A percentile compares a stretch with the other conserved stretches of the same genome.
phyloP scores from a whole-genome alignment of 306 rosid genomes.

The Canavalia ensiformis region DNA sequence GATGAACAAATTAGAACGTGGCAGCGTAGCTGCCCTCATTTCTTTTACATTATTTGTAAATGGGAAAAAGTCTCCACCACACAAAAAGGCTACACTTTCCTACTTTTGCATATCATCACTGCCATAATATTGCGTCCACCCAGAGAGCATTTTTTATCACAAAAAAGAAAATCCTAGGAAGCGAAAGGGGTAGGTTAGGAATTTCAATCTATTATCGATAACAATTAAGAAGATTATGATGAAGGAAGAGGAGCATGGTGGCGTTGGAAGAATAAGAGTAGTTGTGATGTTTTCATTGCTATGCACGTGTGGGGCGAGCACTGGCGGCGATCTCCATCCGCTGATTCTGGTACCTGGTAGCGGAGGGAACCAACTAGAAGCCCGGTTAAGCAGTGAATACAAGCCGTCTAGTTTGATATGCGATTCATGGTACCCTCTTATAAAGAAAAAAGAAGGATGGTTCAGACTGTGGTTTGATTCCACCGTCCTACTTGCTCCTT shows the following conservation, averaged over 20 bases:
- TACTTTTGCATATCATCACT: not conserved
- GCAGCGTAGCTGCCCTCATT: not conserved
- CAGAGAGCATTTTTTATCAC: not conserved
- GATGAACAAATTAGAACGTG: conserved; percentile 19
- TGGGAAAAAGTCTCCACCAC: not conserved
- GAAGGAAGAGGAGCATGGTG: conserved; percentile 42
- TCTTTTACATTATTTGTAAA: not conserved
- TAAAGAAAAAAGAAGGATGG: conserved; percentile 70
- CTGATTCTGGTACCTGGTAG: conserved; percentile 79
- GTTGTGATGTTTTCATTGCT: conserved; percentile 51
- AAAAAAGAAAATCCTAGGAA: not conserved
- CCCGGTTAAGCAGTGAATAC: conserved; percentile 62
- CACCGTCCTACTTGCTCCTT: conserved; percentile 69
- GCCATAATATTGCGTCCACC: not conserved
- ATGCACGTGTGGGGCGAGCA: conserved; percentile 59
- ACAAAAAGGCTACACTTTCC: not conserved
- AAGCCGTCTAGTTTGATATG: conserved; percentile 66
- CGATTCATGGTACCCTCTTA: conserved; percentile 69
- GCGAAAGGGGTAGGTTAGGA: not conserved
- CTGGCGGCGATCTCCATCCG: conserved; percentile 62
- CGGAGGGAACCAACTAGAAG: conserved; percentile 96
- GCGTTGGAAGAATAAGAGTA: conserved; percentile 39
- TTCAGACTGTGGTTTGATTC: conserved; percentile 92
- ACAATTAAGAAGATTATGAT: not conserved
- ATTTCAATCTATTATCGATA: not conserved